phyloP scores from a whole-genome alignment of 2,329 filamentous ascomycete species.

The Sclerotinia minor region DNA sequence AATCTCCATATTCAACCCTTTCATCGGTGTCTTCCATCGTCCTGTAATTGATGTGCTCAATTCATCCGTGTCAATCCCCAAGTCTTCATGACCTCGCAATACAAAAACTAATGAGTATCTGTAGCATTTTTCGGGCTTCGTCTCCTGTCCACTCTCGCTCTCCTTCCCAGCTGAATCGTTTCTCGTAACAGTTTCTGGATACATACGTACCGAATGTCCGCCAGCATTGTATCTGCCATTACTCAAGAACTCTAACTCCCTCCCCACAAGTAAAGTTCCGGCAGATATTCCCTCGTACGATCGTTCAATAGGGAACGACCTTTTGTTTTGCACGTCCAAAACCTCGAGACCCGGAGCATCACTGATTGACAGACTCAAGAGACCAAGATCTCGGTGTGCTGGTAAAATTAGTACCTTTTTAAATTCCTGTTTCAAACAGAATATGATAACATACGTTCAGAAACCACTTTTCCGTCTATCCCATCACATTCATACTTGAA shows the following conservation, averaged over 20 bases:
- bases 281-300: conserved; percentile 26
- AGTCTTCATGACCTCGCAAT: conserved; percentile 34
- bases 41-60: conserved; percentile 36
- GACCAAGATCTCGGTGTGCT: conserved; percentile 37
- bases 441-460: conserved; percentile 32
- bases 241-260: conserved; percentile 34
- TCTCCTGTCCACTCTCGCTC: background rate
- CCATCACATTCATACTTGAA: conserved; percentile 36
- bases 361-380: conserved; percentile 36
- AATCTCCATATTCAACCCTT: conserved; percentile 29
- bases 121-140: conserved; percentile 17
- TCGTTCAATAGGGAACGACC: conserved; percentile 34
- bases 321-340: conserved; percentile 27
- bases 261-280: conserved; percentile 33
- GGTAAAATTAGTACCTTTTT: background rate
- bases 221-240: conserved; percentile 34
- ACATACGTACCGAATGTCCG: conserved; percentile 35
- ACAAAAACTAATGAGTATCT: conserved; percentile 38
- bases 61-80: conserved; percentile 33
- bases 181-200: conserved; percentile 13
- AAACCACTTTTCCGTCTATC: conserved; percentile 29
- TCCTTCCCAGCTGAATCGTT: background rate
- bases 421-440: background rate
- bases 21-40: conserved; percentile 28
- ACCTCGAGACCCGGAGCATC: conserved; percentile 38